Percentiles rank a stretch among this genome's conserved stretches.
These are phyloP conservation scores for Coelastrella sp. DNA, from an alignment of 139 green algal genomes.

Conservation along the genomic window DNA sequence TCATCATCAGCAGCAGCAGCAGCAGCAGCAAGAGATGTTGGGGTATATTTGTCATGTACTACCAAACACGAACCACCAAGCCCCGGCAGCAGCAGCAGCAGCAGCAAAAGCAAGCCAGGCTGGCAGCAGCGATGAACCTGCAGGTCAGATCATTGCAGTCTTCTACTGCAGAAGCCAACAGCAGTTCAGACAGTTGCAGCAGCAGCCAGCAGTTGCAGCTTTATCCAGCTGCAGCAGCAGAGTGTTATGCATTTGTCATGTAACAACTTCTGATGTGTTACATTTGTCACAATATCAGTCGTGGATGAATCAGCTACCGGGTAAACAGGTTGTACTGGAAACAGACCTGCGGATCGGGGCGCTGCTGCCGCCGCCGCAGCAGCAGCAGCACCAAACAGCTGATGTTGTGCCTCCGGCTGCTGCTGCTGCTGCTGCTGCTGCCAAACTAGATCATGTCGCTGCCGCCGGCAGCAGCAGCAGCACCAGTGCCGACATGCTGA, in stretches of 20 bases:
- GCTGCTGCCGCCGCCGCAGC: neutral
- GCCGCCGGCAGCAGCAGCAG: neutral
- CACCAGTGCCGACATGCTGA: neutral
- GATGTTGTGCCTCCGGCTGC: neutral
- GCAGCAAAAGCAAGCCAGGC: slow-evolving; percentile 9
- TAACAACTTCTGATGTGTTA: slow-evolving; percentile 36
- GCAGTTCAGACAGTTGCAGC: slow-evolving; percentile 38
- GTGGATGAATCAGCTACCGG: slow-evolving; percentile 51
- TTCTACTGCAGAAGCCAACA: slow-evolving; percentile 41
- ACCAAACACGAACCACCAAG: neutral
- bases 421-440: neutral
- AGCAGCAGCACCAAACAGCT: slow-evolving; percentile 25
- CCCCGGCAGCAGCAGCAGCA: neutral
- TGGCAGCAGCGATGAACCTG: neutral
- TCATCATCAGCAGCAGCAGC: neutral
- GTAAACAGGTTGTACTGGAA: slow-evolving; percentile 50
- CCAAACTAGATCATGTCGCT: neutral
- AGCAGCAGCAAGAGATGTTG: slow-evolving; percentile 9
- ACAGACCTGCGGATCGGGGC: neutral
- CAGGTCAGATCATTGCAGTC: slow-evolving; percentile 49
- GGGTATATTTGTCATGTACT: slow-evolving; percentile 31
- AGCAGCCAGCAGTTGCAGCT: slow-evolving; percentile 51
- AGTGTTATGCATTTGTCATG: slow-evolving; percentile 53
- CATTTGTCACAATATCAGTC: neutral
- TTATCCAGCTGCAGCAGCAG: slow-evolving; percentile 22